Percentiles rank a stretch among this genome's conserved stretches.
phyloP scores from a whole-genome alignment of 140 eudicot genomes.

The Anethum foeniculum region DNA sequence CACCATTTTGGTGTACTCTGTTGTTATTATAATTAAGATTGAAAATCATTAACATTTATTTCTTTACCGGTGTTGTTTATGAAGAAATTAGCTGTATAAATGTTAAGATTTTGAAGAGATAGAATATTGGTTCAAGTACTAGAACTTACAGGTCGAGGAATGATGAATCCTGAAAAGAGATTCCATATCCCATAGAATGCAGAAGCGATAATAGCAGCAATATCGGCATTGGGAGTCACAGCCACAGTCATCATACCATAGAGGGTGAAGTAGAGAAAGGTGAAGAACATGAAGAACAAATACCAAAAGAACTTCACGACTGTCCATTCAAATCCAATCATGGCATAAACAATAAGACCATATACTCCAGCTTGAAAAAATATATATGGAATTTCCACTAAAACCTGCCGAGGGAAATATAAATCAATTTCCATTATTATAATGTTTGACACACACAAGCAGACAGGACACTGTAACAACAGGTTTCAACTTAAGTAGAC shows the following conservation, averaged over 20 bases:
- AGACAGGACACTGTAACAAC: background rate
- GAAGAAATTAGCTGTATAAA: background rate
- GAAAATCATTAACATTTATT: background rate
- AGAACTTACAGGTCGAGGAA: conserved; percentile 60
- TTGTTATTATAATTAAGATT: background rate
- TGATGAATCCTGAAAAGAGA: conserved; percentile 59
- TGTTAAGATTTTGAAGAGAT: background rate
- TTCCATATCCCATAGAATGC: conserved; percentile 44
- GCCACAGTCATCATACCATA: conserved; percentile 79
- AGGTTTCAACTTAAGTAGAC: background rate
- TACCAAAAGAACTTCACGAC: conserved; percentile 50
- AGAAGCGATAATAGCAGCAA: conserved; percentile 46
- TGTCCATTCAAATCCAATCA: conserved; percentile 64
- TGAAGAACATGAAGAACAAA: conserved; percentile 39
- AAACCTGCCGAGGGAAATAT: conserved; percentile 24
- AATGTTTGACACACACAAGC: background rate
- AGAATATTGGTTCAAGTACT: background rate
- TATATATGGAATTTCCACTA: conserved; percentile 60
- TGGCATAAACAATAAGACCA: conserved; percentile 45
- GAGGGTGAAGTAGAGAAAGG: conserved; percentile 45
- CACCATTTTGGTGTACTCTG: conserved; percentile 67
- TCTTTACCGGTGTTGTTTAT: no score
- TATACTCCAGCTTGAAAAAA: conserved; percentile 33
- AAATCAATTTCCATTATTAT: background rate
- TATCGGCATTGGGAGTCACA: conserved; percentile 49